Evolutionary conservation across 2,329 filamentous ascomycete species (phyloP), one percentile per base, ranked within the genome.

Genomic region (Cladophialophora yegresii): DNA sequence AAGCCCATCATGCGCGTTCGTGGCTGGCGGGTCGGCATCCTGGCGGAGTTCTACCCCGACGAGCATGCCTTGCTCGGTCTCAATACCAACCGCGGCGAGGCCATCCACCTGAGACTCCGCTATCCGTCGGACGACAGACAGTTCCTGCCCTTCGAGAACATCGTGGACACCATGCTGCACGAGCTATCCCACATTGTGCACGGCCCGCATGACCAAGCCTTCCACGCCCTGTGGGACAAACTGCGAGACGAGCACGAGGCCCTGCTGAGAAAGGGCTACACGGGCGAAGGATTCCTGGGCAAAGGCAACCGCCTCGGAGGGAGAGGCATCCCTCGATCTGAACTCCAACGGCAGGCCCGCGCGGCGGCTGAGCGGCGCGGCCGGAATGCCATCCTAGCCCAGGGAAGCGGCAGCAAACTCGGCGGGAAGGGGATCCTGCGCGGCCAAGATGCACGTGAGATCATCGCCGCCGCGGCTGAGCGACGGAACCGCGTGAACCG

Each of bases 1-100:
- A 97, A 96, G 76, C 93, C 93, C 20, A 91, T 98, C 67, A 98
- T 98, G 93, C 85, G 92, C 69, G 91, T 91, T 54, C 86, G 91
- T 50, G 83, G 83, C 61, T 98, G 92, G 91, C 88, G 82, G 67
- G 91, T 98, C 36, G 83, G 84, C 30, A 85, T 90, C 54, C 83
- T 98, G 16, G 87, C 88, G 55, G 93, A 98, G 75, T 96, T 98
- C 77, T 90, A 91, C 65, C 93, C 93, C 0, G 81, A 86, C 12
- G 84, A 95, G 71, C 77, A 81, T 33, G 90, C 89, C 69, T 81
- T 96, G 1, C 79, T 96, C 47, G 93, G 91, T 83, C 78, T 96
- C 28, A 97, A 98, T 72, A 82, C 89, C 71, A 90, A 93, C 72
- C 78, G 78, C 20, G 92, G 92, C 4, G 83, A 88, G 73, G 89